Percentiles rank a stretch among this genome's conserved stretches.
Conservation (phyloP, 2,329 filamentous ascomycete species). For the Byssochlamys sp. region DNA sequence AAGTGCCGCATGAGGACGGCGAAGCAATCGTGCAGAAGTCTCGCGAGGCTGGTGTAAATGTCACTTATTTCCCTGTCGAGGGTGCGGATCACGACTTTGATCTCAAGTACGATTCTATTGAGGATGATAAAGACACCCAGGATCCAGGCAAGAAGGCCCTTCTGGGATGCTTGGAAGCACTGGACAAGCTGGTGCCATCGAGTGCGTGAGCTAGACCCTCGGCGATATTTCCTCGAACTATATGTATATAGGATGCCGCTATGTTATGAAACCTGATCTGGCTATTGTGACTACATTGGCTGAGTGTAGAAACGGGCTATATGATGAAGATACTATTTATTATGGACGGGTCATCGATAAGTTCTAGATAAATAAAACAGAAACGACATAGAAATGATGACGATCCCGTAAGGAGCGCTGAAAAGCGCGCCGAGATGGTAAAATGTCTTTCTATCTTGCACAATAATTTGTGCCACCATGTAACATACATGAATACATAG, state of each 20-base stretch:
- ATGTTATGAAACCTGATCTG: neutral
- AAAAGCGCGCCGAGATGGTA: neutral
- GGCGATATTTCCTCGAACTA: neutral
- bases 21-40: constrained; percentile 1
- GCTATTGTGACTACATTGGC: too few relatives aligned
- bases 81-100: constrained; percentile 6
- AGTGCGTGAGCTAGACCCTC: neutral
- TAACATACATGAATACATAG: neutral
- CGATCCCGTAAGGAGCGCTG: neutral
- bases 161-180: neutral
- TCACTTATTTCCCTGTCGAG: constrained; percentile 1
- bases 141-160: neutral
- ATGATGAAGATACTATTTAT: too few relatives aligned
- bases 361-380: too few relatives aligned
- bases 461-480: neutral
- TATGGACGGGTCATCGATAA: too few relatives aligned
- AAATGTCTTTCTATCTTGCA: neutral
- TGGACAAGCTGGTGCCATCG: neutral
- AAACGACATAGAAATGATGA: neutral
- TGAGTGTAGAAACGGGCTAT: too few relatives aligned
- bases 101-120: neutral
- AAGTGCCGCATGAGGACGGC: neutral
- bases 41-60: neutral
- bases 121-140: neutral
- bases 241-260: neutral